These are phyloP conservation scores for Colletotrichum limetticola DNA, from an alignment of 2,329 filamentous ascomycete species.

Conservation along the genomic window DNA sequence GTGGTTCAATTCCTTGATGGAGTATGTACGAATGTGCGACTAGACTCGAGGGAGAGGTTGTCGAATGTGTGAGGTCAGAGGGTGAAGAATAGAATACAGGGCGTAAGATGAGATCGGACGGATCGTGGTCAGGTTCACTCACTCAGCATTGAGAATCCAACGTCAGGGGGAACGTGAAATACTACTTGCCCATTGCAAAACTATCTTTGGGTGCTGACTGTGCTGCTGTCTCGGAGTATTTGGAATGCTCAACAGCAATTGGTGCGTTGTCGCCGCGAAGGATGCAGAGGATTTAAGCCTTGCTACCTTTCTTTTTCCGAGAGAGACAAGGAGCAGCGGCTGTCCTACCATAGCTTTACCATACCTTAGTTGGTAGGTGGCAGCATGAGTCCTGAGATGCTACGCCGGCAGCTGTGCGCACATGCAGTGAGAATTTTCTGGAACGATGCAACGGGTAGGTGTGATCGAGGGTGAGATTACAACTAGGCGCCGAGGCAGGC, in stretches of 20 bases:
- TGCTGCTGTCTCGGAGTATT: neutral
- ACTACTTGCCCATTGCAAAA: neutral
- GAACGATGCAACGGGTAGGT: neutral
- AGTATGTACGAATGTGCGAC: neutral
- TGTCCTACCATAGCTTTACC: neutral
- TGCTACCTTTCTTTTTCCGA: neutral
- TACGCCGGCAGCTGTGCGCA: neutral
- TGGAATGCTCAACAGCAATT: neutral
- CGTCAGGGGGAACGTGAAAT: no score
- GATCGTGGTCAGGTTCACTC: neutral
- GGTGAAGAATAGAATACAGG: no score
- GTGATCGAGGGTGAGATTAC: neutral
- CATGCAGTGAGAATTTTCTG: neutral
- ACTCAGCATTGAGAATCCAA: no score
- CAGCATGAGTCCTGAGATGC: neutral
- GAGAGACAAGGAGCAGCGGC: neutral
- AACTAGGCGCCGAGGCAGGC: neutral
- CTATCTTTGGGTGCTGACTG: neutral
- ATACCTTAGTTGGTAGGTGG: neutral
- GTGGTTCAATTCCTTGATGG: slow-evolving; percentile 32
- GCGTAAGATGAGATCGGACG: neutral
- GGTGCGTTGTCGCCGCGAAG: neutral
- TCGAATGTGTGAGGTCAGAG: neutral
- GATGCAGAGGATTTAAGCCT: neutral
- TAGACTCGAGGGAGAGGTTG: neutral